A percentile compares a stretch with the other conserved stretches of the same genome.
Conservation (phyloP, 306 rosid genomes). For the Begonia loranthoides region DNA sequence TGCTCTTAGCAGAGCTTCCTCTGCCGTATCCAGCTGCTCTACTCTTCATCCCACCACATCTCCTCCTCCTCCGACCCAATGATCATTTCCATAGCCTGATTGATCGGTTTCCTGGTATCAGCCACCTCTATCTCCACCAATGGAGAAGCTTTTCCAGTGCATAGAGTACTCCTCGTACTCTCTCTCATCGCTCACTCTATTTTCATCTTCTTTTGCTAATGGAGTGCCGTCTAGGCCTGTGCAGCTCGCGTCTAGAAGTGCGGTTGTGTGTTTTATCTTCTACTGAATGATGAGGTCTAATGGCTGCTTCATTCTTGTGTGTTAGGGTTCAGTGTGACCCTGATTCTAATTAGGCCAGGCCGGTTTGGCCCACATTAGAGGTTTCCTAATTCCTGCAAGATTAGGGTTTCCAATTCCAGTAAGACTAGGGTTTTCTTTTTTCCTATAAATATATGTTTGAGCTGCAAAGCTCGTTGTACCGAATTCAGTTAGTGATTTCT, state of each 20-base stretch:
- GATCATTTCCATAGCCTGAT: conserved; percentile 29
- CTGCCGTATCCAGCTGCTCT: conserved; percentile 75
- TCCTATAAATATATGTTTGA: too few relatives aligned
- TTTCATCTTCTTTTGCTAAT: conserved; percentile 19
- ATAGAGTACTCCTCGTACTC: conserved; percentile 31
- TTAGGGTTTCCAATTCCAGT: too few relatives aligned
- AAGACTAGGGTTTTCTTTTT: too few relatives aligned
- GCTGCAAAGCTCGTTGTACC: too few relatives aligned
- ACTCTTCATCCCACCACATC: conserved; percentile 53
- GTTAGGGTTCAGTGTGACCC: too few relatives aligned
- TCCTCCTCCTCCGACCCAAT: conserved; percentile 13
- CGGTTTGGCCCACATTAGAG: too few relatives aligned
- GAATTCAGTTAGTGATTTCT: too few relatives aligned
- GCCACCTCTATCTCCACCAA: conserved; percentile 52
- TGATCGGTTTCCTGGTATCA: conserved; percentile 52
- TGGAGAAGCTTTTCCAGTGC: conserved; percentile 61
- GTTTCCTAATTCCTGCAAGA: too few relatives aligned
- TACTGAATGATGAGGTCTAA: conserved; percentile 38
- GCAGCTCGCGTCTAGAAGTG: conserved; percentile 34
- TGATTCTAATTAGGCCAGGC: too few relatives aligned
- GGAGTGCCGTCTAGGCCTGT: conserved; percentile 53
- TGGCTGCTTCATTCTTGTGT: conserved; percentile 26
- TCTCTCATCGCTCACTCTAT: conserved; percentile 9
- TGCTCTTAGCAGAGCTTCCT: conserved; percentile 55
- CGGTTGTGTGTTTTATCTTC: conserved; percentile 15